Evolutionary conservation across 2,329 filamentous ascomycete species (phyloP).

Genomic region (Fusarium mundagurra): DNA sequence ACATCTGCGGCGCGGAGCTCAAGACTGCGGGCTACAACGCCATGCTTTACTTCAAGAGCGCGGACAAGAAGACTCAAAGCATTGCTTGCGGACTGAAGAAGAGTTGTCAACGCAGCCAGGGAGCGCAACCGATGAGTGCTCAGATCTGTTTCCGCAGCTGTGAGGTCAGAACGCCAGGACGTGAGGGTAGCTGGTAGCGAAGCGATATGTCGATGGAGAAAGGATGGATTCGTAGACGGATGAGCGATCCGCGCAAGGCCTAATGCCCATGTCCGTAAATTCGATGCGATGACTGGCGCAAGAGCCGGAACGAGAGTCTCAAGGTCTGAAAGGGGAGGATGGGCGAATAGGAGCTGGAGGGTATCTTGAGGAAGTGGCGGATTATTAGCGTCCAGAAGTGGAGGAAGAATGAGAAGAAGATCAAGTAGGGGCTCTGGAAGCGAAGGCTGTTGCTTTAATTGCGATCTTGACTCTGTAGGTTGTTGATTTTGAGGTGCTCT

Average conservation of each 20-base stretch:
- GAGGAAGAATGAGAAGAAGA: constrained; percentile 64
- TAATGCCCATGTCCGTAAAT: constrained; percentile 61
- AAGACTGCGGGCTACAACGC: constrained; percentile 59
- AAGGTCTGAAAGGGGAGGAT: constrained; percentile 60
- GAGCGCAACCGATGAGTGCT: constrained; percentile 52
- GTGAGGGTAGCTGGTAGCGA: constrained; percentile 55
- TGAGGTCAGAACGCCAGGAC: constrained; percentile 49
- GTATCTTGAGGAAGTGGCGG: constrained; percentile 49
- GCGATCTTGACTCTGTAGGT: constrained; percentile 34
- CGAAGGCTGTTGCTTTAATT: constrained; percentile 25
- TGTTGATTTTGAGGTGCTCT: constrained; percentile 30
- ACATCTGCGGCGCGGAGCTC: constrained; percentile 61
- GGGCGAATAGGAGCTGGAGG: constrained; percentile 57
- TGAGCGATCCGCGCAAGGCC: constrained; percentile 59
- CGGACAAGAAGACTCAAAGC: constrained; percentile 57
- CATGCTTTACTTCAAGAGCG: constrained; percentile 65
- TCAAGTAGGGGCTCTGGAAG: constrained; percentile 60
- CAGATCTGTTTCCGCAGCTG: constrained; percentile 47
- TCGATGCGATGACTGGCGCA: constrained; percentile 57
- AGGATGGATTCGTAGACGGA: constrained; percentile 63
- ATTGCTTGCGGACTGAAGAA: constrained; percentile 54
- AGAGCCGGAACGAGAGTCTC: constrained; percentile 59
- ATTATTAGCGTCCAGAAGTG: constrained; percentile 54
- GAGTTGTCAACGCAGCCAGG: constrained; percentile 48
- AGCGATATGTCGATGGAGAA: constrained; percentile 66